Evolutionary conservation across 108 stramenopile species (phyloP), one percentile per base, ranked within the genome.

Genomic region (Stephanodiscus minutulus): DNA sequence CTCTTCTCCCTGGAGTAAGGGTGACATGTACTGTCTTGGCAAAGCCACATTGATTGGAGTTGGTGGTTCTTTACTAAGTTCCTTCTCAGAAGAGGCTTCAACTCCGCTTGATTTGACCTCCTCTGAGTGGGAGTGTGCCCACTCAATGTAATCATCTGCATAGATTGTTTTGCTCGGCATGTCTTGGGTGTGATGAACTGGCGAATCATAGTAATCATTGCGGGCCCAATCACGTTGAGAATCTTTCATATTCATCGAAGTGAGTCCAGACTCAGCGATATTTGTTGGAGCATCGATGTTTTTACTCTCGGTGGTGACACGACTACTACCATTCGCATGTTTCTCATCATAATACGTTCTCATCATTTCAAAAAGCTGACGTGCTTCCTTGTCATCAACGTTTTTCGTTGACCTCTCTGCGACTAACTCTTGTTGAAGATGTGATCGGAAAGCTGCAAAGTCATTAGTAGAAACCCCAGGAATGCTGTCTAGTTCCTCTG

Each of bases 311-410:
- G 17, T 39, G 20, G 29, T 56, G 6, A 29, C 55, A 27, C 11
- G 25, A 9, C 20, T 29, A 4, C 27, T 7, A 56, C 31, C 59
- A 60, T 17, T 37, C 36, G 59, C 77, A 24, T 66, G 44, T 39
- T 29, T 47, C 18, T 79, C 83, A 7, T 65, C 74, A 46, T 62
- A 76, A 39, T 73, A 62, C n/a, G 71, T 53, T 49, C 74, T 68
- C 82, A 86, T 83, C 82, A 85, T 79, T 1, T 68, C 55, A 63
- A 83, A 90, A 13, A 90, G 64, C 47, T 88, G 82, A 10, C 72
- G 65, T 22, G 85, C 79, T 66, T 88, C 90, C 54, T 79, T 85
- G 46, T 86, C 86, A 48, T 72, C 53, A 11, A 88, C 69, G 36
- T 68, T 72, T 17, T 82, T 57, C 10, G 18, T 35, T 7, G 63